Evolutionary conservation across 2,329 filamentous ascomycete genomes (phyloP).

Genomic region (Ophioceras dolichostomum): DNA sequence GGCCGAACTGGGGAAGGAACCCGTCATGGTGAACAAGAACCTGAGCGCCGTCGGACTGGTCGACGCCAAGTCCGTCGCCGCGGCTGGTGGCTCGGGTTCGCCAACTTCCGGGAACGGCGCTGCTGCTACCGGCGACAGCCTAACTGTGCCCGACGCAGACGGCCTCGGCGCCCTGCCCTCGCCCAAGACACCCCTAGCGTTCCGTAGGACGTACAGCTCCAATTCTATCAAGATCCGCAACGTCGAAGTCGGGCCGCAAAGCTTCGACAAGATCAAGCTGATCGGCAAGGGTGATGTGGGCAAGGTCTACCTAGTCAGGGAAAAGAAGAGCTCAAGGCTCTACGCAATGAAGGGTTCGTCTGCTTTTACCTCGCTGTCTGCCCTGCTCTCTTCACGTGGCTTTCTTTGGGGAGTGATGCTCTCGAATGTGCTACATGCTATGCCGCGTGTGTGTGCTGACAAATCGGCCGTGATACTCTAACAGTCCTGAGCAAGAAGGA

Average conservation of each 20-base stretch:
- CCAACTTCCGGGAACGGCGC: conserved; percentile 17
- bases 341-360: conserved; percentile 95
- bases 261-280: conserved; percentile 99
- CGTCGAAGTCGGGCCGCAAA: conserved; percentile 88
- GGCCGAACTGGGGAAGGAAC: conserved; percentile 76
- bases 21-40: conserved; percentile 48
- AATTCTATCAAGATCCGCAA: conserved; percentile 98
- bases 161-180: conserved; percentile 50
- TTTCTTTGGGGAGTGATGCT: too few species aligned
- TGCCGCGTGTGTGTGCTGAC: too few species aligned
- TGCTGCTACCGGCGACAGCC: conserved; percentile 15
- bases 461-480: not conserved
- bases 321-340: conserved; percentile 91
- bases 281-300: conserved; percentile 98
- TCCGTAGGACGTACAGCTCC: conserved; percentile 92
- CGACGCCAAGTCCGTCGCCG: conserved; percentile 27
- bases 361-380: not conserved
- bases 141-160: conserved; percentile 32
- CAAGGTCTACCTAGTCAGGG: conserved; percentile 92
- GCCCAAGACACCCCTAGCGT: conserved; percentile 60
- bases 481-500: conserved; percentile 97
- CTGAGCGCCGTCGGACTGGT: conserved; percentile 31
- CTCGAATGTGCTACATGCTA: too few species aligned
- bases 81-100: conserved; percentile 15
- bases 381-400: too few species aligned